Percentiles rank a stretch among this genome's conserved stretches.
Evolutionary conservation across 371 early-diverging fungal genomes (phyloP).

Genomic region (Circinella minor): DNA sequence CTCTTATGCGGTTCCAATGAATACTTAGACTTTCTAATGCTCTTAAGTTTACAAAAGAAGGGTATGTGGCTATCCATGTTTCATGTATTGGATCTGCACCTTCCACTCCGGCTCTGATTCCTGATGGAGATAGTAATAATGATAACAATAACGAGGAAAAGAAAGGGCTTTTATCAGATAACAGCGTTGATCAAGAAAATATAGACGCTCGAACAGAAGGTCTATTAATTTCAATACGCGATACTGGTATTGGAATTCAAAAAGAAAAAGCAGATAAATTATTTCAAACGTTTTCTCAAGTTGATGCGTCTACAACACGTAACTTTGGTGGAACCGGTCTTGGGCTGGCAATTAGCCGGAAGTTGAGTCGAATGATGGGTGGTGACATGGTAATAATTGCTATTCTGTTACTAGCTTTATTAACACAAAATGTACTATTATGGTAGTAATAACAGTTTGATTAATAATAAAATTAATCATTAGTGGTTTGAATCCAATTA

Average conservation of each 20-base stretch:
- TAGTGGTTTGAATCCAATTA: slow-evolving; percentile 56
- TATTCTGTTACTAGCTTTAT: too few species aligned
- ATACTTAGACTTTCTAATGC: slow-evolving; percentile 24
- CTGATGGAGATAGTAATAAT: background rate
- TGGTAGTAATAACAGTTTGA: background rate
- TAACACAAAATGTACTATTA: background rate
- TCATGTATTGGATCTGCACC: background rate
- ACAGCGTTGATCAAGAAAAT: background rate
- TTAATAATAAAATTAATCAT: background rate
- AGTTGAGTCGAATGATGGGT: slow-evolving; percentile 57
- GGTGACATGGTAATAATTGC: slow-evolving; percentile 48
- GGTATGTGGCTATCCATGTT: slow-evolving; percentile 16
- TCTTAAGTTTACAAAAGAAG: slow-evolving; percentile 24
- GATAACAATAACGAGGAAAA: background rate
- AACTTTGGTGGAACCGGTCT: slow-evolving; percentile 63
- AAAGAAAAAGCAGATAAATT: slow-evolving; percentile 51
- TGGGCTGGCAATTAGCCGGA: slow-evolving; percentile 56
- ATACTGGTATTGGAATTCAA: slow-evolving; percentile 72
- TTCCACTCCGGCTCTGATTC: background rate
- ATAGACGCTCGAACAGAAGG: background rate
- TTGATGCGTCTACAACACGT: slow-evolving; percentile 57
- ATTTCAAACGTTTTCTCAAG: slow-evolving; percentile 67
- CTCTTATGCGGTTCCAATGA: background rate
- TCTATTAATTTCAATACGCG: slow-evolving; percentile 52
- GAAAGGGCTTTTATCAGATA: background rate